Percentiles rank a stretch among this genome's conserved stretches.
These are phyloP conservation scores for Globisporangium lucens DNA, from an alignment of 352 stramenopile species.

Conservation along the genomic window DNA sequence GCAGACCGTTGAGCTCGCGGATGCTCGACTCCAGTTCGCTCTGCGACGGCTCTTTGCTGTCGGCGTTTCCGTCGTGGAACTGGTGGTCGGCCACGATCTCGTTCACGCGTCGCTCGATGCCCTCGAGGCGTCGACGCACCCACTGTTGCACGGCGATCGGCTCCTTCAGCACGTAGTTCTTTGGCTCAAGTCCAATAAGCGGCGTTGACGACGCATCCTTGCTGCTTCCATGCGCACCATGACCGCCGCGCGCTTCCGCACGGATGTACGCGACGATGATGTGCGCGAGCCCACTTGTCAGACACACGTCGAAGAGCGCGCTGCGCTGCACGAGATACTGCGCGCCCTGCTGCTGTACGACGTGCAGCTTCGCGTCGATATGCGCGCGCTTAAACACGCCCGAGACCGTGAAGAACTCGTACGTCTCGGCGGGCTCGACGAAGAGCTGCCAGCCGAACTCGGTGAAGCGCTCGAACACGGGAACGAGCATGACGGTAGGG, in stretches of 20 bases:
- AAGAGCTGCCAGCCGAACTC: conserved; percentile 79
- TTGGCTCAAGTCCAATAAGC: conserved; percentile 18
- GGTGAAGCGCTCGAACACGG: conserved; percentile 72
- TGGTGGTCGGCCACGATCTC: conserved; percentile 48
- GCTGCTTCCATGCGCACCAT: neutral
- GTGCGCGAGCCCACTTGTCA: conserved; percentile 65
- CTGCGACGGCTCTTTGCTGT: conserved; percentile 23
- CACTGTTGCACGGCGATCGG: conserved; percentile 82
- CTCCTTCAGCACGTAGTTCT: conserved; percentile 74
- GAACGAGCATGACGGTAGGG: conserved; percentile 5
- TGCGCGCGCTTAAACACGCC: conserved; percentile 66
- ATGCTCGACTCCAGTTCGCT: conserved; percentile 43
- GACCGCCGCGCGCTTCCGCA: conserved; percentile 25
- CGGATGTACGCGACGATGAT: conserved; percentile 73
- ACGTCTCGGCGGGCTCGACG: conserved; percentile 77
- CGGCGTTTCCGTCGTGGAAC: conserved; percentile 32
- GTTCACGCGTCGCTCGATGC: conserved; percentile 51
- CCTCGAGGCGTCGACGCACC: conserved; percentile 52
- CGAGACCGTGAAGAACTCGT: conserved; percentile 81
- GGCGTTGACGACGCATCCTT: neutral
- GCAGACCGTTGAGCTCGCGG: conserved; percentile 64
- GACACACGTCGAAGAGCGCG: conserved; percentile 74
- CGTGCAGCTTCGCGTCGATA: conserved; percentile 54
- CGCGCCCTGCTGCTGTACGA: conserved; percentile 15
- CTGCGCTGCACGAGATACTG: conserved; percentile 59